Evolutionary conservation across 805 yeast species (phyloP).

Genomic region (Priceomyces haplophilus): DNA sequence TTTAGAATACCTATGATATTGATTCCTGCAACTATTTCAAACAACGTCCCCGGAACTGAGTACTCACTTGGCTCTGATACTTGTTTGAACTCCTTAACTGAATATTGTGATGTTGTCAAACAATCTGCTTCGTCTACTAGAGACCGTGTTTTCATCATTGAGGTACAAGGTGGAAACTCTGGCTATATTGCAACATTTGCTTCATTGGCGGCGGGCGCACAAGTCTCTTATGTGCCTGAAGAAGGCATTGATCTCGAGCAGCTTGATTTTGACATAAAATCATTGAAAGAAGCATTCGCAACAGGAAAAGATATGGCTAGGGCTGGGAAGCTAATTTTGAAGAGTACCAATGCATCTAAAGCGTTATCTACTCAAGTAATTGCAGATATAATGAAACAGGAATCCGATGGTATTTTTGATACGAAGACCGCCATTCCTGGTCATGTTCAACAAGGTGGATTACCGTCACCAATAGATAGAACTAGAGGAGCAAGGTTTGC

Average conservation of each 20-base stretch:
- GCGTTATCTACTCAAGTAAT: conserved; percentile 80
- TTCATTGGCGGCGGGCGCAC: conserved; percentile 85
- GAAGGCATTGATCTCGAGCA: conserved; percentile 65
- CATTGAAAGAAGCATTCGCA: conserved; percentile 63
- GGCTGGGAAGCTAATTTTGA: conserved; percentile 81
- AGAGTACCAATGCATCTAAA: conserved; percentile 78
- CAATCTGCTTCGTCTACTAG: conserved; percentile 94
- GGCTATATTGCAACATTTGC: conserved; percentile 90
- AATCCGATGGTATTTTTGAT: conserved; percentile 74
- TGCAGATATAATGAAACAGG: conserved; percentile 79
- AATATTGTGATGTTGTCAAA: conserved; percentile 92
- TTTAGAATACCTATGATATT: conserved; percentile 92
- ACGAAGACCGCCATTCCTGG: conserved; percentile 96
- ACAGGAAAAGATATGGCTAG: conserved; percentile 75
- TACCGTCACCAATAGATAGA: conserved; percentile 93
- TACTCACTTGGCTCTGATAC: conserved; percentile 95
- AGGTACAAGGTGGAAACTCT: conserved; percentile 96
- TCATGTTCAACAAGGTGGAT: conserved; percentile 96
- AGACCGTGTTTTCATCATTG: conserved; percentile 92
- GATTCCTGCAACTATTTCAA: conserved; percentile 93
- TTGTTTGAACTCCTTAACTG: conserved; percentile 84
- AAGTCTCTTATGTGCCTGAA: conserved; percentile 89
- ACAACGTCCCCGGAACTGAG: conserved; percentile 99
- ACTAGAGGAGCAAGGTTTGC: conserved; percentile 87
- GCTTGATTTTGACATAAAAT: conserved; percentile 71